Base-by-base conservation (phyloP, 495 filamentous ascomycete species). In the Trichocladium uniseriatum region DNA sequence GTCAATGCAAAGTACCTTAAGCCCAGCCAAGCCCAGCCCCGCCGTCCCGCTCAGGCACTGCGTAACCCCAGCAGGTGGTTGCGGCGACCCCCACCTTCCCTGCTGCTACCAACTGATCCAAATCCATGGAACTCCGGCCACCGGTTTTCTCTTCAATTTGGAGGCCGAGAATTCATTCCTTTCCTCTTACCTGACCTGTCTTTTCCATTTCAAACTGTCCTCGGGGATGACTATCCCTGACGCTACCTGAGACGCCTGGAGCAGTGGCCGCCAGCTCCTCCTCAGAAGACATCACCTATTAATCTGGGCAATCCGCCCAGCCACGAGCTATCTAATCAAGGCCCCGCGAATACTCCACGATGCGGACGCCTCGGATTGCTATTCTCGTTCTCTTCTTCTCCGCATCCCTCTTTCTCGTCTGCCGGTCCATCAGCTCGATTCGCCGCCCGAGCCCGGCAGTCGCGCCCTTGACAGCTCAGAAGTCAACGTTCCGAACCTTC, bases 381-480 rank as follows among this genome's bases (percentile, higher is more conserved):
- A 72, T 74, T 20, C 61, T 74, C 51, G 61, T 58, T 18, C 60
- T 73, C 49, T 73, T 72, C 63, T 67, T 68, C 45, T 59, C 69
- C 35, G 65, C 72, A 11, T 71, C 67, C 14, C 55, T 74, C 38
- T 72, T 75, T 59, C 70, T 75, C 48, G 52, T 73, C 34, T 70
- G 63, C 51, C 70, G 71, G 43, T 64, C 69, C 21, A 55, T 74
- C 48, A 64, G 53, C 28, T 65, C 69, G 7, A 45, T 49, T 39
- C 58, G 51, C 28, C 59, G 53, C 15, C 51, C 65, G 43, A 49
- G 54, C 21, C 37, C 63, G 8, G 43, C 55, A 29, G 51, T 62
- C 28, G 49, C 61, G 6, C 54, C 64, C 4, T 41, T 53, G 27
- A 27, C 66, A 9, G 29, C 49, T 3, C 62, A 54, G 24, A 70